Evolutionary conservation across 176 grass and related monocot species (phyloP).

Genomic region (Oryza brachyantha): DNA sequence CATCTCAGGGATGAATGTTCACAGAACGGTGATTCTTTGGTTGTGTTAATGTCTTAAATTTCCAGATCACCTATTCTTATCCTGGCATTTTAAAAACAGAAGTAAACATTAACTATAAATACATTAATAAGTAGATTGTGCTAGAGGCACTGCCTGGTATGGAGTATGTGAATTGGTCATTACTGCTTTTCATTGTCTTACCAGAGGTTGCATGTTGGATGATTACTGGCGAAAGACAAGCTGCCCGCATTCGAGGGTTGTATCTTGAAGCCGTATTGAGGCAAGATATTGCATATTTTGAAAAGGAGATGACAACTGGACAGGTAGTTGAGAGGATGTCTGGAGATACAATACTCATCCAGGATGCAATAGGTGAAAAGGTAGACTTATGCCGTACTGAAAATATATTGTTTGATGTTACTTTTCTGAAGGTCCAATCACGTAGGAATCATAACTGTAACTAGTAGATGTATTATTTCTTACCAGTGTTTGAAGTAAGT

Average conservation of each 20-base stretch:
- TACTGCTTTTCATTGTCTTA: constrained; percentile 21
- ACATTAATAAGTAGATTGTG: neutral
- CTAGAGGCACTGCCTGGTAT: neutral
- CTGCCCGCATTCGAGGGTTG: constrained; percentile 25
- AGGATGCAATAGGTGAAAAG: constrained; percentile 15
- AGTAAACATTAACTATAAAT: neutral
- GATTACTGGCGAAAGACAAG: constrained; percentile 52
- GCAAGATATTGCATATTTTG: constrained; percentile 44
- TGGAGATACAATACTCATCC: constrained; percentile 12
- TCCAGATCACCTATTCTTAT: neutral
- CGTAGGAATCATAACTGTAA: neutral
- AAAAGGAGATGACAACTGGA: constrained; percentile 20
- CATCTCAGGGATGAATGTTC: neutral
- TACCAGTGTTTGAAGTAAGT: neutral
- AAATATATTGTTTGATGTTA: neutral
- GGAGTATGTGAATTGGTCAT: neutral
- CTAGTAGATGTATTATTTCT: neutral
- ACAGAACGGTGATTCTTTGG: neutral
- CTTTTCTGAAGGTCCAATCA: neutral
- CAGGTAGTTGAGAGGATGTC: constrained; percentile 15
- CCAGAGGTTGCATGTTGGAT: constrained; percentile 51
- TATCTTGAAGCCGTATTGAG: constrained; percentile 46
- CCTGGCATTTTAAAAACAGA: neutral
- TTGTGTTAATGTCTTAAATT: neutral
- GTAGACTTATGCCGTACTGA: neutral